Conservation (phyloP, 306 rosid species). For the Comarum palustre region DNA sequence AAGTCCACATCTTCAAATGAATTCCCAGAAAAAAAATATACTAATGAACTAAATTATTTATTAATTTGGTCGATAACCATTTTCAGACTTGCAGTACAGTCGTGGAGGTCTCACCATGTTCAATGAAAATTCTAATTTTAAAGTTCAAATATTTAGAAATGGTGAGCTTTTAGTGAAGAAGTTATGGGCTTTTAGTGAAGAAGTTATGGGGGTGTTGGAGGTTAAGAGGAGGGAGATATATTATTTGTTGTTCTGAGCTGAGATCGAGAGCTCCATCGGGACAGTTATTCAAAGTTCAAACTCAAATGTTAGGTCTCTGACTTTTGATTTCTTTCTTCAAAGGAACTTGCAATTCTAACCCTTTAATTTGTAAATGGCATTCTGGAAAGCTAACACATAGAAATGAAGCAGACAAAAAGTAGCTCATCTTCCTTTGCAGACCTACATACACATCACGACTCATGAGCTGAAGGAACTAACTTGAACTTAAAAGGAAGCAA, state of each 20-base stretch:
- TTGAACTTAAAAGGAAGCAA: constrained; percentile 2
- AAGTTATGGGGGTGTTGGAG: neutral
- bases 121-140: constrained; percentile 2
- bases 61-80: neutral
- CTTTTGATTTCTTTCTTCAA: neutral
- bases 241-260: neutral
- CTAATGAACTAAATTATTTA: neutral
- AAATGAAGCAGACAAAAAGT: neutral
- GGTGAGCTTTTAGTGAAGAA: neutral
- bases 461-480: neutral
- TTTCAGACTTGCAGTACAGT: constrained; percentile 3
- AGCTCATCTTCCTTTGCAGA: neutral
- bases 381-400: neutral
- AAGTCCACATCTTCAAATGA: neutral
- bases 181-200: neutral
- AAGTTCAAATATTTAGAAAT: neutral
- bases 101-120: constrained; percentile 15
- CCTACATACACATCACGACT: too few species aligned
- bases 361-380: neutral
- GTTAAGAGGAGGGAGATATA: neutral
- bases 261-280: neutral
- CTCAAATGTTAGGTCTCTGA: constrained; percentile 14
- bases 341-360: neutral
- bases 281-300: constrained; percentile 15
- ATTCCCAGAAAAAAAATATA: neutral